phyloP scores from a whole-genome alignment of 225 moss, liverwort and hornwort genomes.

The Thuidium tamariscinum region DNA sequence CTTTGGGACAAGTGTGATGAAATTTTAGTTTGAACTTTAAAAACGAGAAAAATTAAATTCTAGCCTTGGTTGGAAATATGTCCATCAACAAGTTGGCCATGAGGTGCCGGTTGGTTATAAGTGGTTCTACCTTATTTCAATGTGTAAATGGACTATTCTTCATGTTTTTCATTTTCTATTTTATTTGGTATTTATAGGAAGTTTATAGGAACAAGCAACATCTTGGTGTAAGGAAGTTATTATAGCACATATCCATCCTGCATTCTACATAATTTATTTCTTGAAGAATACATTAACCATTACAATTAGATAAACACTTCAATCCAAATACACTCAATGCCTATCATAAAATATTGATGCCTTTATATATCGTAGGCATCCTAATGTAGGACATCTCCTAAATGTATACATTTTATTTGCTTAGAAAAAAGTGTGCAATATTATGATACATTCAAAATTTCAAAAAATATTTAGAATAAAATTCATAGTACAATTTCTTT shows the following conservation, averaged over 20 bases:
- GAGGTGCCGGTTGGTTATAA: too few species aligned
- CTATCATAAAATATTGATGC: not conserved
- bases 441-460: not conserved
- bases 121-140: not conserved
- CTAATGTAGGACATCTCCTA: rapidly evolving
- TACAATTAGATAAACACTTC: rapidly evolving
- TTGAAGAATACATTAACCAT: not conserved
- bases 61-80: too few species aligned
- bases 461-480: not conserved
- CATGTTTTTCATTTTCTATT: not conserved
- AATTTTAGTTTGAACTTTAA: too few species aligned
- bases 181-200: rapidly evolving
- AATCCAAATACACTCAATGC: too few species aligned
- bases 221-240: not conserved
- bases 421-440: not conserved
- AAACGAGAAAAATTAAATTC: too few species aligned
- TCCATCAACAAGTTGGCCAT: too few species aligned
- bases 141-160: too few species aligned
- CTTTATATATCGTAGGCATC: not conserved
- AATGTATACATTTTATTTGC: not conserved
- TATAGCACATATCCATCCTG: not conserved
- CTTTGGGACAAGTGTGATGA: too few species aligned
- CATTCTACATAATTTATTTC: rapidly evolving
- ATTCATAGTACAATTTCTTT: not conserved
- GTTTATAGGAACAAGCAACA: not conserved